Base-by-base conservation (phyloP, 2,329 filamentous ascomycete genomes). In the Xylariaceae sp. region DNA sequence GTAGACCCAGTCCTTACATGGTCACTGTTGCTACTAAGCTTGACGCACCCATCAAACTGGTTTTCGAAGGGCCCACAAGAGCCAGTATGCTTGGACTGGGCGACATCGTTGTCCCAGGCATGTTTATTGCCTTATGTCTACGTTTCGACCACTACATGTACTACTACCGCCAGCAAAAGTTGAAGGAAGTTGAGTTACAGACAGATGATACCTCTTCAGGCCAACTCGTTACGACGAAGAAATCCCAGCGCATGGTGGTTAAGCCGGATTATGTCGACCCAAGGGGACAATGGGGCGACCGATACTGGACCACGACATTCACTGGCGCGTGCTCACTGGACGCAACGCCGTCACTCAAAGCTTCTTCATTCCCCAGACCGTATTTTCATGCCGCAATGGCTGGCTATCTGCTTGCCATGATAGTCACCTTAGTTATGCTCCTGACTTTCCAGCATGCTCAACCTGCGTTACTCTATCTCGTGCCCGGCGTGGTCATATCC, bases 91-190 rank as follows among this genome's bases (percentile, higher is more conserved):
- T 99, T 7, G 92, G 92, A 0, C 79, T 97, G 0, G 92, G 92
- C n/a, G 92, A 99, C 67, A 88, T 99, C 54, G 88, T 96, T 1
- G 78, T 99, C 3, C 92, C 92, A 0, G 94, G 92, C 8, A 90
- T 97, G 65, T 86, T 96, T 72, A 87, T 97, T 58, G 89, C 83
- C 1, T 80, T 96, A 40, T 89, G 92, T 2, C 76, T 99, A 21
- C 84, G 92, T n/a, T 96, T 95, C 63, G 92, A 99, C 67, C 77
- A 96, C 7, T 94, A 89, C 74, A 77, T 90, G 50, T 85, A 88
- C 73, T 97, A 97, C 67, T 77, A 87, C 34, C 78, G 78, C 37
- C 85, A 88, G 65, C 79, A 85, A 67, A 79, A 76, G 59, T 72
- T 76, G 18, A 47, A 55, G 47, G 42, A 57, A 1, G 68, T 73